These are phyloP conservation scores for Mortierella antarctica DNA, from an alignment of 192 early-diverging fungal species.

Conservation along the genomic window DNA sequence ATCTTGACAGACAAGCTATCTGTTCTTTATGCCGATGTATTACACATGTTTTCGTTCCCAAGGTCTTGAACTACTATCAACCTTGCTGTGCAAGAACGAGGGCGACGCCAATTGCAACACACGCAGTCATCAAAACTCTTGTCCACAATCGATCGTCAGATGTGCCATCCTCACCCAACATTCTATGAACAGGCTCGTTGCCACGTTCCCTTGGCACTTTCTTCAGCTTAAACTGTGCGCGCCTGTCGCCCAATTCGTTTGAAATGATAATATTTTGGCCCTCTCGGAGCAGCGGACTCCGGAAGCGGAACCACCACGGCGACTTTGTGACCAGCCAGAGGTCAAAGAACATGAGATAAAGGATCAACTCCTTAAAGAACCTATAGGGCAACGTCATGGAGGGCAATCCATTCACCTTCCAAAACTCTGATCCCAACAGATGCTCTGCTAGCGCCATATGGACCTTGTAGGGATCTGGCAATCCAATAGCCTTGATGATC, in stretches of 20 bases:
- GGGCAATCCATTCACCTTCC: constrained; percentile 14
- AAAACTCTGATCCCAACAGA: constrained; percentile 17
- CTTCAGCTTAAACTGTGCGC: constrained; percentile 17
- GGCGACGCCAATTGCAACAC: no score
- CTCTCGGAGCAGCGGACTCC: neutral
- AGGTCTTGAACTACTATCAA: no score
- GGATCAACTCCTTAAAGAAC: neutral
- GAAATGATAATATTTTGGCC: neutral
- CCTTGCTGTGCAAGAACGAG: no score
- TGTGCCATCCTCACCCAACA: no score
- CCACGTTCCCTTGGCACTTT: constrained; percentile 1
- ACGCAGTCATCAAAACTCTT: no score
- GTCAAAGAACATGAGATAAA: neutral
- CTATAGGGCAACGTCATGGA: neutral
- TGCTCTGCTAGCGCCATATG: constrained; percentile 23
- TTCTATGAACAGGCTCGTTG: no score
- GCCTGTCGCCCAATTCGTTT: constrained; percentile 3
- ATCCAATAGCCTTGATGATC: neutral
- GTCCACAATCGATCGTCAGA: no score
- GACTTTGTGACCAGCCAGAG: constrained; percentile 16
- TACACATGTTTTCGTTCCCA: no score
- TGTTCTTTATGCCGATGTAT: no score
- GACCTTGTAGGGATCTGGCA: constrained; percentile 14
- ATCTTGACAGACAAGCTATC: no score
- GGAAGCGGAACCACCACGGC: constrained; percentile 15